These are phyloP conservation scores for Lentinus tigrinus DNA, from an alignment of 768 basidiomycete species.

Conservation along the genomic window DNA sequence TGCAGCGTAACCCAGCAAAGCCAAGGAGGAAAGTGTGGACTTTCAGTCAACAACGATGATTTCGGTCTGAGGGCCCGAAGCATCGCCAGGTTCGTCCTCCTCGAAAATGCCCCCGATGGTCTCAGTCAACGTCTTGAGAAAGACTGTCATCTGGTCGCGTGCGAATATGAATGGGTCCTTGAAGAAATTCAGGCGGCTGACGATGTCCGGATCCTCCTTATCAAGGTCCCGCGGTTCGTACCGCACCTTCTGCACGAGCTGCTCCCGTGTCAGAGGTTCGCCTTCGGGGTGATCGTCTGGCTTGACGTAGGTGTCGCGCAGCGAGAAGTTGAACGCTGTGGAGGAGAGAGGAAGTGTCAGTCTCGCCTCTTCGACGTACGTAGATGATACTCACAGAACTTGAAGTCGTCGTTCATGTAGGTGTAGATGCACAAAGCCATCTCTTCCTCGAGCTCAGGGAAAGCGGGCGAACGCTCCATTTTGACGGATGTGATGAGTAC, in stretches of 20 bases:
- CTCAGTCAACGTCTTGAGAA: conserved; percentile 61
- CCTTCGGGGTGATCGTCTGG: neutral
- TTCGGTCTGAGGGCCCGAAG: neutral
- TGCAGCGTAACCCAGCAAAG: no score
- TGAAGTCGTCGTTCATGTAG: conserved; percentile 15
- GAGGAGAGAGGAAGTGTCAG: neutral
- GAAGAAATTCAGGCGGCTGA: conserved; percentile 62
- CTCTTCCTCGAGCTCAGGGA: conserved; percentile 55
- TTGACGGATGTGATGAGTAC: conserved; percentile 68
- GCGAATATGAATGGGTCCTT: conserved; percentile 66
- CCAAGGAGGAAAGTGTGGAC: no score
- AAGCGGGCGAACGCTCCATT: conserved; percentile 38
- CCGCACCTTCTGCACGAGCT: conserved; percentile 49
- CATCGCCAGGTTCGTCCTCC: conserved; percentile 26
- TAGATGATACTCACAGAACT: conserved; percentile 7
- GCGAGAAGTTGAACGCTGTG: conserved; percentile 59
- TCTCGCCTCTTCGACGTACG: neutral
- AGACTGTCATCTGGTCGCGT: conserved; percentile 62
- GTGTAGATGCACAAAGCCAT: conserved; percentile 69
- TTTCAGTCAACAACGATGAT: conserved; percentile 25
- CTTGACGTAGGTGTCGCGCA: conserved; percentile 12
- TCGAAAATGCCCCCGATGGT: conserved; percentile 41
- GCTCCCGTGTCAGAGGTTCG: conserved; percentile 24
- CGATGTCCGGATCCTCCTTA: conserved; percentile 55
- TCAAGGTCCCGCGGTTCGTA: conserved; percentile 68